Conservation (phyloP, 192 early-diverging fungal species). For the Kickxella alabastrina region DNA sequence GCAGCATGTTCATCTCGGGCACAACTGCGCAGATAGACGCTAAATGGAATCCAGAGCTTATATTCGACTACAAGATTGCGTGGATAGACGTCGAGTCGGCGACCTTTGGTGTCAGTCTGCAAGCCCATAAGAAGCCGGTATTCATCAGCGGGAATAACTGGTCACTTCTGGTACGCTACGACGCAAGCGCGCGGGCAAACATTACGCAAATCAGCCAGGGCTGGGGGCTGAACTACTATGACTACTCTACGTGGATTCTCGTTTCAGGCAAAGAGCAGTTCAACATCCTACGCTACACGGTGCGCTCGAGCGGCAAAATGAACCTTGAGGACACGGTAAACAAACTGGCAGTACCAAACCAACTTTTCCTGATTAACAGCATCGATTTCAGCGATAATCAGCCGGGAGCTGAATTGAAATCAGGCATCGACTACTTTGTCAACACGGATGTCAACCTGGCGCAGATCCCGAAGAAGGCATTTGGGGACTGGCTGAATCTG, state of each 20-base stretch:
- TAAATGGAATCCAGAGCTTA: conserved; percentile 8
- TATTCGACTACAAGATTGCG: conserved; percentile 37
- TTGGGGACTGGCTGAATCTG: conserved; percentile 28
- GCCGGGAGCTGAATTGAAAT: conserved; percentile 12
- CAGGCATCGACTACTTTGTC: conserved; percentile 26
- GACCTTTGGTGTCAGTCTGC: conserved; percentile 35
- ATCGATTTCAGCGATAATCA: not conserved
- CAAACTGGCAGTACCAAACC: conserved; percentile 21
- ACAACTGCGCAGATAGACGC: not conserved
- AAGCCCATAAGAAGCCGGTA: conserved; percentile 13
- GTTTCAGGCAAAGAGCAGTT: conserved; percentile 22
- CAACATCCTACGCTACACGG: conserved; percentile 25
- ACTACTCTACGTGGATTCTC: conserved; percentile 40
- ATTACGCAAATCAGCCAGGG: conserved; percentile 26
- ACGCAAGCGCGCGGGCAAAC: conserved; percentile 23
- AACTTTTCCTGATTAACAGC: not conserved
- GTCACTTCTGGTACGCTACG: conserved; percentile 40
- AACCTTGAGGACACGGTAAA: conserved; percentile 20
- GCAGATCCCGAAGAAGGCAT: conserved; percentile 32
- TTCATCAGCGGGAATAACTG: conserved; percentile 17
- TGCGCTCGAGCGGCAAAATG: conserved; percentile 38
- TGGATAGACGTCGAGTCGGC: conserved; percentile 38
- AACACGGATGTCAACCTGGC: conserved; percentile 24
- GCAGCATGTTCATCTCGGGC: not conserved
- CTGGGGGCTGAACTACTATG: conserved; percentile 38